A percentile compares a stretch with the other conserved stretches of the same genome.
These are phyloP conservation scores for Chara braunii DNA, from an alignment of 139 green algal species.

Conservation along the genomic window DNA sequence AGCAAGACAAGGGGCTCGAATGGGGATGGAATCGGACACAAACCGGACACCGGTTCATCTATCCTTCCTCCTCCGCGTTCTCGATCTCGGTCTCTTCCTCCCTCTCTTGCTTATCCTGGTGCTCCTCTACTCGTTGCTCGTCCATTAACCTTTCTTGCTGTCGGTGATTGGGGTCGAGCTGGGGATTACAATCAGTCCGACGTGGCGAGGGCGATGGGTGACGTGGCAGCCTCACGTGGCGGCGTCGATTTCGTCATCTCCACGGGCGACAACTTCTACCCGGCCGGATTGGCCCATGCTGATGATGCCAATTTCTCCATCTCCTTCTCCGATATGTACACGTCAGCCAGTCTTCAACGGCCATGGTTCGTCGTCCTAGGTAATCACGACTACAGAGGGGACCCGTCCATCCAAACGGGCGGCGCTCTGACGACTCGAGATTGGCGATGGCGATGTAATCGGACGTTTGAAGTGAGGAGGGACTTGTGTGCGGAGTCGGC, in stretches of 20 bases:
- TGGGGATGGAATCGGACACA: too few relatives aligned
- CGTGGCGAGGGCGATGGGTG: slow-evolving; percentile 12
- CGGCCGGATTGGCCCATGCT: background rate
- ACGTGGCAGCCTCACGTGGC: background rate
- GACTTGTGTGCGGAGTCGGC: background rate
- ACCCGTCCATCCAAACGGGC: slow-evolving; percentile 16
- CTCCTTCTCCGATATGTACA: slow-evolving; percentile 37
- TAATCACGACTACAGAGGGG: slow-evolving; percentile 35
- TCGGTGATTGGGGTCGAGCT: slow-evolving; percentile 22
- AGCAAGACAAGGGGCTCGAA: too few relatives aligned
- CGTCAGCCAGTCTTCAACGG: slow-evolving; percentile 6
- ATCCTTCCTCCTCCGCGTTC: too few relatives aligned
- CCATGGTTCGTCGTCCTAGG: slow-evolving; percentile 31
- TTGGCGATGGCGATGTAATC: slow-evolving; percentile 15
- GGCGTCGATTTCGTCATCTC: slow-evolving; percentile 18
- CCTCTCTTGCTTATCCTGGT: too few relatives aligned
- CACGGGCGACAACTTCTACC: slow-evolving; percentile 32
- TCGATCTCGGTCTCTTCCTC: too few relatives aligned
- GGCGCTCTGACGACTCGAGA: background rate
- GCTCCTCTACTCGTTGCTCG: too few relatives aligned
- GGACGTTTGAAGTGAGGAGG: background rate
- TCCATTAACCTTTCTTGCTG: slow-evolving; percentile 8
- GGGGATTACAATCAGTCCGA: slow-evolving; percentile 13
- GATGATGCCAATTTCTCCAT: slow-evolving; percentile 11
- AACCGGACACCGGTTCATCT: too few relatives aligned